Percentiles rank a stretch among this genome's conserved stretches.
Evolutionary conservation across 352 stramenopile genomes (phyloP).

Genomic region (Phytopythium cucurbitacearum): DNA sequence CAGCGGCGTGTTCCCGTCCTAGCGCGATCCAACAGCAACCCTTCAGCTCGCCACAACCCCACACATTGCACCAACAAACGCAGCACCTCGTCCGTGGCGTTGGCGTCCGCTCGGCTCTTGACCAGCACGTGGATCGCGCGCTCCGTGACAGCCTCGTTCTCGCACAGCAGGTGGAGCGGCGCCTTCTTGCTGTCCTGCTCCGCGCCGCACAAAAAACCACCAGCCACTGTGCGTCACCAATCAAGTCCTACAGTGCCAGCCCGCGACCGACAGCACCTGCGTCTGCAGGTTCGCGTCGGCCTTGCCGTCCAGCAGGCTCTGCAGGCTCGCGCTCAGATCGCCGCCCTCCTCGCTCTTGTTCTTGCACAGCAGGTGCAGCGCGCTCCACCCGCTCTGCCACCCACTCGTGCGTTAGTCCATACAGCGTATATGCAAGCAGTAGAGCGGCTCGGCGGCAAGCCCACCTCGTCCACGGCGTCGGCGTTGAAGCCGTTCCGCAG

Average conservation of each 20-base stretch:
- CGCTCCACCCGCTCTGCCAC: conserved; percentile 56
- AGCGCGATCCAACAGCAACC: conserved; percentile 1
- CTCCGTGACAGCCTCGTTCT: conserved; percentile 50
- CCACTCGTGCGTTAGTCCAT: background rate
- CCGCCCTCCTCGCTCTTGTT: conserved; percentile 34
- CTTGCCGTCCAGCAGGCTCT: conserved; percentile 33
- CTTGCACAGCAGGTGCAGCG: conserved; percentile 65
- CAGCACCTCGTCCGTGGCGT: conserved; percentile 41
- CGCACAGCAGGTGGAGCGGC: conserved; percentile 69
- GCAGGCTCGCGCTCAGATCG: conserved; percentile 34
- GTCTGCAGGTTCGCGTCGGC: conserved; percentile 34
- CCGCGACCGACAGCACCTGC: conserved; percentile 14
- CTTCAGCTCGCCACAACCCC: background rate
- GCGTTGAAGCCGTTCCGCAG: conserved; percentile 29
- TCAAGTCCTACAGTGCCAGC: background rate
- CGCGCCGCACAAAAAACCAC: conserved; percentile 1
- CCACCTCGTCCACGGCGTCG: conserved; percentile 68
- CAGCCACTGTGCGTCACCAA: background rate
- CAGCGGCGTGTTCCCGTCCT: conserved; percentile 64
- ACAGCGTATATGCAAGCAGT: background rate
- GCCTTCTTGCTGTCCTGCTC: conserved; percentile 45
- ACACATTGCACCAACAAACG: background rate
- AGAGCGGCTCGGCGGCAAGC: background rate
- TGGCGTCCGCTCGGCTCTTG: conserved; percentile 29
- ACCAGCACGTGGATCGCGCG: conserved; percentile 37